phyloP scores from a whole-genome alignment of 768 basidiomycete genomes.

The Suillus lakei region DNA sequence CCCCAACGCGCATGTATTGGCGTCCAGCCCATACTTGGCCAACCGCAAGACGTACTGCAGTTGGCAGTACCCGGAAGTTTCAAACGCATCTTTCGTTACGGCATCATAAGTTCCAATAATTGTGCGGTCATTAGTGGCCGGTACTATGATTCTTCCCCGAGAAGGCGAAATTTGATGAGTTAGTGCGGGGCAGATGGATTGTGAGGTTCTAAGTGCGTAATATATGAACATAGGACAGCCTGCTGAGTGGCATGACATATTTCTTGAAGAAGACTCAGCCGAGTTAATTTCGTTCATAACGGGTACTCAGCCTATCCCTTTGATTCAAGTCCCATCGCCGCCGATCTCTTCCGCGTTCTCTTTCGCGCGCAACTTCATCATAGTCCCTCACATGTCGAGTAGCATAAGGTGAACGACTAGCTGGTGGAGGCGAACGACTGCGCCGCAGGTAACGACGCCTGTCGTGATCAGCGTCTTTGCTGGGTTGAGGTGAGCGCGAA shows the following conservation, averaged over 20 bases:
- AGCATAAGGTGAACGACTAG: conserved; percentile 21
- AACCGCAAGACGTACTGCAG: neutral
- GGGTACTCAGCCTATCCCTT: conserved; percentile 39
- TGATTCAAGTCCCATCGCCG: conserved; percentile 56
- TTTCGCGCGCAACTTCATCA: conserved; percentile 30
- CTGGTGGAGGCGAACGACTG: conserved; percentile 34
- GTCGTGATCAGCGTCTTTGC: conserved; percentile 20
- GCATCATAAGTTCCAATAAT: conserved; percentile 20
- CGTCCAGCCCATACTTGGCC: neutral
- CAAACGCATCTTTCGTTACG: conserved; percentile 21
- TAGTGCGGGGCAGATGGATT: conserved; percentile 9
- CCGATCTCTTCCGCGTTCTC: conserved; percentile 48
- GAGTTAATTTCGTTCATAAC: conserved; percentile 24
- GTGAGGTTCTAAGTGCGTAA: conserved; percentile 9
- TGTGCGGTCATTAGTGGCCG: conserved; percentile 15
- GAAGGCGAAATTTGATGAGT: conserved; percentile 5
- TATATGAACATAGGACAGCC: conserved; percentile 11
- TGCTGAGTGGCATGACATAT: conserved; percentile 13
- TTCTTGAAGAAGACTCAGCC: neutral
- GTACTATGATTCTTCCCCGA: conserved; percentile 14
- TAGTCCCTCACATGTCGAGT: conserved; percentile 29
- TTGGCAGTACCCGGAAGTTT: conserved; percentile 13
- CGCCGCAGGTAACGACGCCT: conserved; percentile 26
- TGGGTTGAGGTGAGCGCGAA: conserved; percentile 39
- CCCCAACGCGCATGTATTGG: neutral